Evolutionary conservation across 2,329 filamentous ascomycete species (phyloP).

Genomic region (Leptographium lundbergii): DNA sequence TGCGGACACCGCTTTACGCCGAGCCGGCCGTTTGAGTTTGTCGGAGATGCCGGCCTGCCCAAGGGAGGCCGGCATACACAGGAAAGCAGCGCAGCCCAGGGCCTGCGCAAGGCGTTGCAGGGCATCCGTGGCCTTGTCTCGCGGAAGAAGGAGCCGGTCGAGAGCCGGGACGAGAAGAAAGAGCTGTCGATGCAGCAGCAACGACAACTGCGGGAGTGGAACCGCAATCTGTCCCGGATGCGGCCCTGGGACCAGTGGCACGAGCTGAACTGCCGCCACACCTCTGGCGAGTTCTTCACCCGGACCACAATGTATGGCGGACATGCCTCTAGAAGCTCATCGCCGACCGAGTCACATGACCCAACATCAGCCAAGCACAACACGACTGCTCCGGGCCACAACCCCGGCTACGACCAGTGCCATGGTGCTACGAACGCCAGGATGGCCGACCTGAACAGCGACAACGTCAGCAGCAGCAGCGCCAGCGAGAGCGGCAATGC

Average conservation of each 20-base stretch:
- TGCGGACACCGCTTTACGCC: conserved; percentile 4
- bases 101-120: conserved; percentile 4
- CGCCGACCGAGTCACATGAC: not conserved
- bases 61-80: not conserved
- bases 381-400: not conserved
- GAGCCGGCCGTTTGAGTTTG: conserved; percentile 2
- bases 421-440: not conserved
- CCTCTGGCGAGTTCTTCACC: conserved; percentile 1
- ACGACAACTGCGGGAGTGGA: not conserved
- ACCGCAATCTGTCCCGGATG: not conserved
- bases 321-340: not conserved
- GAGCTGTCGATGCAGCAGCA: not conserved
- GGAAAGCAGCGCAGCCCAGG: conserved; percentile 1
- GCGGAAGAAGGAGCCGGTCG: not conserved
- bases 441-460: not conserved
- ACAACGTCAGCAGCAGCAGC: not conserved
- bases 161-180: not conserved
- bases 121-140: conserved; percentile 6
- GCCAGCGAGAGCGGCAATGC: not conserved
- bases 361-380: not conserved
- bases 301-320: conserved; percentile 8
- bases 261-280: conserved; percentile 4
- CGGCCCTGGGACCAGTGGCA: conserved; percentile 10
- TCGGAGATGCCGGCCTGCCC: not conserved
- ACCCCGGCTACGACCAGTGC: not conserved